Evolutionary conservation across 352 stramenopile genomes (phyloP).

Genomic region (Globisporangium paddicum): DNA sequence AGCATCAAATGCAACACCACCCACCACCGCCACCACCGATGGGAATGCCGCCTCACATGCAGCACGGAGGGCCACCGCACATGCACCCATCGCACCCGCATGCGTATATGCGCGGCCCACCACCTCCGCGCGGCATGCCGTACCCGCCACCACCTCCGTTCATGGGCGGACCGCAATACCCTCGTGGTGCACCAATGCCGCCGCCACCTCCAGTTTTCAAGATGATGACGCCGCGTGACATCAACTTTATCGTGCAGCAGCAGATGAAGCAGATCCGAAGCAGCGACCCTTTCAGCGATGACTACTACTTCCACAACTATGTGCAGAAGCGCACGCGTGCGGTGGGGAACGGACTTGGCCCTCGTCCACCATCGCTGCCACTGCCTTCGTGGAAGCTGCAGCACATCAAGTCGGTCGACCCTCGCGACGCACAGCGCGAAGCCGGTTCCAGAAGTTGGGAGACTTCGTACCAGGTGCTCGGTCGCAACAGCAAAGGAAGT

Average conservation of each 20-base stretch:
- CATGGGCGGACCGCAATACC: constrained; percentile 17
- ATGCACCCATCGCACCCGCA: constrained; percentile 30
- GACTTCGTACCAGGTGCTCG: constrained; percentile 64
- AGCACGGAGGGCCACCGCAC: constrained; percentile 23
- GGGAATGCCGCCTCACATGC: constrained; percentile 22
- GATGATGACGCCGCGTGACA: constrained; percentile 84
- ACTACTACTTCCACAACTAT: constrained; percentile 88
- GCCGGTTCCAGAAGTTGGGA: constrained; percentile 76
- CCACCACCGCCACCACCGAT: constrained; percentile 15
- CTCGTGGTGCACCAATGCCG: constrained; percentile 27
- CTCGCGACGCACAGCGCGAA: constrained; percentile 47
- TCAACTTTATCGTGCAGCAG: constrained; percentile 83
- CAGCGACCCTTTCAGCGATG: constrained; percentile 86
- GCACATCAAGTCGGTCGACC: constrained; percentile 76
- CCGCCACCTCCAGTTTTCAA: constrained; percentile 51
- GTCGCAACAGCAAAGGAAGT: constrained; percentile 72
- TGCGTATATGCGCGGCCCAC: constrained; percentile 36
- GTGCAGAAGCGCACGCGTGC: constrained; percentile 66
- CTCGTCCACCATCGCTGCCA: constrained; percentile 28
- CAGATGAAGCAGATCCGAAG: constrained; percentile 83
- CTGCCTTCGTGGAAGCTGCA: constrained; percentile 82
- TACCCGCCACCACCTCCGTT: constrained; percentile 13
- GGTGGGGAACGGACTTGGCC: constrained; percentile 16
- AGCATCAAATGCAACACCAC: constrained; percentile 3
- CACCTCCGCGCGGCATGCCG: constrained; percentile 33